Percentiles rank a stretch among this genome's conserved stretches.
Conservation (phyloP, 1,284 basidiomycete species). For the Ceratobasidium sp. region DNA sequence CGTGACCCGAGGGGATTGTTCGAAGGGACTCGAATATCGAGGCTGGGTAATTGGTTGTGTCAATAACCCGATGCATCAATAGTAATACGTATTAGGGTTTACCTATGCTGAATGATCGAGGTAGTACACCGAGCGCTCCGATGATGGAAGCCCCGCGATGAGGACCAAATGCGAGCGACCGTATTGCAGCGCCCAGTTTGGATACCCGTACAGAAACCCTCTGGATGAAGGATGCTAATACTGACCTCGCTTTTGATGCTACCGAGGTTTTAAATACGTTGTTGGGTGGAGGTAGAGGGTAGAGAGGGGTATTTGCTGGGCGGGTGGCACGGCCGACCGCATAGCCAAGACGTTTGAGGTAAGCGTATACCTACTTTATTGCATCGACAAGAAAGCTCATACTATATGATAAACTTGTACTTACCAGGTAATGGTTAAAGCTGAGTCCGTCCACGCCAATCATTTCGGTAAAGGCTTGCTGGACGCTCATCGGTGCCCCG, state of each 20-base stretch:
- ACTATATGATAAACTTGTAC: background rate
- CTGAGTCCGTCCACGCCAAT: slow-evolving; percentile 75
- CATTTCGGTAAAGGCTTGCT: slow-evolving; percentile 87
- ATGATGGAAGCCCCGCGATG: background rate
- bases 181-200: slow-evolving; percentile 70
- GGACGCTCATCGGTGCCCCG: slow-evolving; percentile 83
- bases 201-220: slow-evolving; percentile 34
- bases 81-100: slow-evolving; percentile 42
- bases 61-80: background rate
- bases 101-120: slow-evolving; percentile 59
- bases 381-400: background rate
- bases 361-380: slow-evolving; percentile 78
- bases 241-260: background rate
- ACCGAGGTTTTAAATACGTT: background rate
- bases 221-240: background rate
- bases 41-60: slow-evolving; percentile 54
- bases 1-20: slow-evolving; percentile 72
- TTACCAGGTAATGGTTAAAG: slow-evolving; percentile 70
- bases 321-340: slow-evolving; percentile 76
- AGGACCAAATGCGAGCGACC: slow-evolving; percentile 43
- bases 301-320: slow-evolving; percentile 57
- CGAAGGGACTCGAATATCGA: slow-evolving; percentile 75
- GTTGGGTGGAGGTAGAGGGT: slow-evolving; percentile 58
- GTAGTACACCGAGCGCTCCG: slow-evolving; percentile 52
- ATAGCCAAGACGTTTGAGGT: slow-evolving; percentile 91